These are phyloP conservation scores for Tilletia walkeri DNA, from an alignment of 1,284 basidiomycete genomes.

Conservation along the genomic window DNA sequence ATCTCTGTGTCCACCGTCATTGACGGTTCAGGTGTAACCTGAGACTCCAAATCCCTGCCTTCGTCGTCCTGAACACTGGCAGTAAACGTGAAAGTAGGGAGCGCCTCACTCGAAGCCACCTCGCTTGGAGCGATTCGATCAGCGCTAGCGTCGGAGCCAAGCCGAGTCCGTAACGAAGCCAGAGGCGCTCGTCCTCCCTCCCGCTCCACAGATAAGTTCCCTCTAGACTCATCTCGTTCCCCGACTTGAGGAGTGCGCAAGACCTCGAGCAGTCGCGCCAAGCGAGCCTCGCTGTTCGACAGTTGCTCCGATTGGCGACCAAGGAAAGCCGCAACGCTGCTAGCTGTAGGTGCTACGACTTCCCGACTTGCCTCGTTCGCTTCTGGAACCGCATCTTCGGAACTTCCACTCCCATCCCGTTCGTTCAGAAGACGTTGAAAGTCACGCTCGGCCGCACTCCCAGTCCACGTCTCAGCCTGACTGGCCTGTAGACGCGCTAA, in stretches of 20 bases:
- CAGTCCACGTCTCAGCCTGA: neutral
- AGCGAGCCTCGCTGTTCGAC: neutral
- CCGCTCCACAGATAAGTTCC: neutral
- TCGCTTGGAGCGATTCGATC: too few species aligned
- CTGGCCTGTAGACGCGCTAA: neutral
- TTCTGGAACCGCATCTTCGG: neutral
- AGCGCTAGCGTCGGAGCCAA: too few species aligned
- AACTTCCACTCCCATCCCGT: neutral
- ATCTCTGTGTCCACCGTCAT: neutral
- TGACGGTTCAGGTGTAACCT: neutral
- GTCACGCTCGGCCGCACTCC: conserved; percentile 2
- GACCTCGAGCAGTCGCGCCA: neutral
- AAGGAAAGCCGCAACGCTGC: neutral
- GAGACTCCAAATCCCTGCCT: neutral
- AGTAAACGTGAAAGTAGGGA: too few species aligned
- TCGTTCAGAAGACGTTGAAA: neutral
- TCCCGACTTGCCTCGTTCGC: neutral
- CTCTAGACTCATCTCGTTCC: neutral
- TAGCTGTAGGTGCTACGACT: neutral
- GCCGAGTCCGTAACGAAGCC: neutral
- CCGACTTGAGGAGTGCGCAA: neutral
- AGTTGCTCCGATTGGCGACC: neutral
- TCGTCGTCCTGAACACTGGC: too few species aligned
- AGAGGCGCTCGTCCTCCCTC: neutral
- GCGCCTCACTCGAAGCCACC: too few species aligned